Evolutionary conservation across 2,329 filamentous ascomycete genomes (phyloP), one percentile per base, ranked within the genome.

Genomic region (Aspergillus tamarii): DNA sequence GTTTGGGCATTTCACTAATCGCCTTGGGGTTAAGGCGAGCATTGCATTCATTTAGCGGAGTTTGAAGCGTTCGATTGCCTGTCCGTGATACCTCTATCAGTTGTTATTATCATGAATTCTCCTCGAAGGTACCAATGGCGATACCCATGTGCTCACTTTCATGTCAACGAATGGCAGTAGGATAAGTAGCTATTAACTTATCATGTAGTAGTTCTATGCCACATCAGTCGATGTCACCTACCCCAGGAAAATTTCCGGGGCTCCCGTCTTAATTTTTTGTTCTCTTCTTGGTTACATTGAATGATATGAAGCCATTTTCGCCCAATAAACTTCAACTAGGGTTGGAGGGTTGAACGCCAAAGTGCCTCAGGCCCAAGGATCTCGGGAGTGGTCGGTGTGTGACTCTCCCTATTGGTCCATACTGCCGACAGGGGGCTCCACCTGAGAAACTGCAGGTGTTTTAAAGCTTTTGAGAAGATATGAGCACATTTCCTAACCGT

Each of bases 401-500:
- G 39, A 19, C 7, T 14, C 11, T 23, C 14, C 46, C 14, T 34
- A 52, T 52, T 52, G 48, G 48, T 19, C 28, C 48, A n/a, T 2
- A n/a, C 12, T n/a, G 16, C 28, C 28, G 48, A 52, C 46, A 21
- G 14, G 6, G 48, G 28, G n/a, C 48, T 52, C 48, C 48, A 52
- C 52, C 34, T 21, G 7, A 4, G 14, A n/a, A 26, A n/a, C 16
- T 41, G 39, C 39, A 41, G 39, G 39, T 41, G 39, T 7, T 41
- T 41, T 41, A 9, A 41, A 41, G 32, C 30, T 23, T 30, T 52
- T 71, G 73, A 72, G 73, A 67, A 72, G 55, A 70, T 68, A 72
- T 74, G 73, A 75, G 73, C 73, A 73, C 57, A 74, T 75, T 75
- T 68, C 54, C 56, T 66, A 69, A 64, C 67, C 59, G 16, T 11